These are phyloP conservation scores for Ceratobasidium theobromae DNA, from an alignment of 1,284 basidiomycete genomes.

Conservation along the genomic window DNA sequence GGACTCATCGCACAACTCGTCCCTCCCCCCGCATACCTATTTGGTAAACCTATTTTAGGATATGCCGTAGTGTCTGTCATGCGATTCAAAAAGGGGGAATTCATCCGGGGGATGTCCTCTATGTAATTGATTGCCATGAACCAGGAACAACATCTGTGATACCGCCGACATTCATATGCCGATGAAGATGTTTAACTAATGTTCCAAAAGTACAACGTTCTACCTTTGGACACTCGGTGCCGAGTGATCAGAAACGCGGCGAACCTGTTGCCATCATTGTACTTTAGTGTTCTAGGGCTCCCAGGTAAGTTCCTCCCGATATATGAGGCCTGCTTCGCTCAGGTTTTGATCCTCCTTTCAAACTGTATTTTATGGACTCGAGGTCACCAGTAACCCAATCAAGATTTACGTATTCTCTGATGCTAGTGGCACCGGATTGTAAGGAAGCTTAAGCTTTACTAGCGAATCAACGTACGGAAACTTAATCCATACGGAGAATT, in stretches of 20 bases:
- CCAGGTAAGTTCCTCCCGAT: constrained; percentile 38
- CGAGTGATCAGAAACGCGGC: constrained; percentile 36
- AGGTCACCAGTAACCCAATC: constrained; percentile 47
- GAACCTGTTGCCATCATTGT: constrained; percentile 50
- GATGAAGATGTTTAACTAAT: background rate
- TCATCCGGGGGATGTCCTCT: constrained; percentile 45
- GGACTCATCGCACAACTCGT: background rate
- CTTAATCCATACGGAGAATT: too few relatives aligned
- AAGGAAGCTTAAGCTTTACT: constrained; percentile 39
- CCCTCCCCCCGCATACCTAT: background rate
- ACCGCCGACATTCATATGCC: background rate
- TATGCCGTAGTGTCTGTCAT: constrained; percentile 35
- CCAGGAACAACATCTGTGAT: background rate
- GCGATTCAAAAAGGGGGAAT: constrained; percentile 47
- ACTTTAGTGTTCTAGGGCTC: constrained; percentile 54
- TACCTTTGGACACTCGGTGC: constrained; percentile 38
- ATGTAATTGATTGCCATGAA: constrained; percentile 5
- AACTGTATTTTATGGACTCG: constrained; percentile 44
- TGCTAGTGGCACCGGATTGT: constrained; percentile 53
- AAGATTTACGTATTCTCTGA: constrained; percentile 59
- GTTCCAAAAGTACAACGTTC: constrained; percentile 19
- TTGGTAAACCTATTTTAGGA: constrained; percentile 38
- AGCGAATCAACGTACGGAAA: background rate
- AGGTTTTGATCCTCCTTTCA: constrained; percentile 34
- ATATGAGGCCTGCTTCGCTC: background rate